phyloP scores from a whole-genome alignment of 2,329 filamentous ascomycete species.

The Ophiocordyceps australis region DNA sequence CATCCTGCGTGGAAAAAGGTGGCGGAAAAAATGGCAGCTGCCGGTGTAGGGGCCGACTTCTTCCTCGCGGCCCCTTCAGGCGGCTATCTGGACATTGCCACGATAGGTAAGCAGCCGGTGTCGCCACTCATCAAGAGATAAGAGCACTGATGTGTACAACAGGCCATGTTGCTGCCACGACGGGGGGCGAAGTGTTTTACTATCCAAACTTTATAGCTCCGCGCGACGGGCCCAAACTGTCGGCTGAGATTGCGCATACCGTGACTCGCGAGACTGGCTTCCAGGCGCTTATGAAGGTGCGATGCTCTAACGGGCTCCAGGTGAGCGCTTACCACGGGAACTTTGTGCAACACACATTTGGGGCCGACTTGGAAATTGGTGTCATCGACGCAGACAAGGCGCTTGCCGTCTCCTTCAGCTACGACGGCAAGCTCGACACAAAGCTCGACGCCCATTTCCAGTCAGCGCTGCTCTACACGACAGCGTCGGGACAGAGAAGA shows the following conservation, averaged over 20 bases:
- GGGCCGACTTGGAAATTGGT: constrained; percentile 86
- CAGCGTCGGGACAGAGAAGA: constrained; percentile 69
- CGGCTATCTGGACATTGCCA: constrained; percentile 83
- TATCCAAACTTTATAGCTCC: constrained; percentile 91
- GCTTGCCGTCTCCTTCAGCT: constrained; percentile 76
- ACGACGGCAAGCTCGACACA: constrained; percentile 93
- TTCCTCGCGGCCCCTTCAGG: constrained; percentile 85
- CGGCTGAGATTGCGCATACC: constrained; percentile 69
- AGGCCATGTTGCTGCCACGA: constrained; percentile 72
- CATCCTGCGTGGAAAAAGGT: constrained; percentile 75
- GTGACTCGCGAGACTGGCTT: constrained; percentile 84
- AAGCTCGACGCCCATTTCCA: constrained; percentile 98
- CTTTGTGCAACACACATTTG: constrained; percentile 89
- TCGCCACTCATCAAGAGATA: not conserved
- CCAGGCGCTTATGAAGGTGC: constrained; percentile 94
- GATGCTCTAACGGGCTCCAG: constrained; percentile 91
- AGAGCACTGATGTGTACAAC: constrained; percentile 4
- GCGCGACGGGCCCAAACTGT: constrained; percentile 69
- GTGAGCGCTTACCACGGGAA: constrained; percentile 90
- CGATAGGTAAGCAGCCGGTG: constrained; percentile 45
- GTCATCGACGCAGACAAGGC: constrained; percentile 88
- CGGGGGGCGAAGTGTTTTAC: constrained; percentile 91
- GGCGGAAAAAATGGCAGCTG: constrained; percentile 72
- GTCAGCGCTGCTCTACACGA: constrained; percentile 85
- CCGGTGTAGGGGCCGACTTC: constrained; percentile 80